Percentiles rank a stretch among this genome's conserved stretches.
Evolutionary conservation across 495 filamentous ascomycete species (phyloP).

Genomic region (Aspergillus avenaceus): DNA sequence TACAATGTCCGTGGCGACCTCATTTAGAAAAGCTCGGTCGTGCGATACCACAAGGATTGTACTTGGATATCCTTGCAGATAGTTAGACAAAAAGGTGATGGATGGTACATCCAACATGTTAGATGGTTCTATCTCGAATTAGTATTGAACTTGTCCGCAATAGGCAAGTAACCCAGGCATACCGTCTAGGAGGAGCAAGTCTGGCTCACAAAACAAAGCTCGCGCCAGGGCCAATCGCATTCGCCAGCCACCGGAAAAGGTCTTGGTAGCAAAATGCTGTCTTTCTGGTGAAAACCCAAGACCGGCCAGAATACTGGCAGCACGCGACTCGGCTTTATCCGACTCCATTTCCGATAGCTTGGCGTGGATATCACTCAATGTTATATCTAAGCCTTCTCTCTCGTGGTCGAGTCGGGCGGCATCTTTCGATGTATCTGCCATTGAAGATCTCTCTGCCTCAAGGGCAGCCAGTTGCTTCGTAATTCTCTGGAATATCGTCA

Average conservation of each 20-base stretch:
- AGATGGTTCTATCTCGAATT: slow-evolving; percentile 68
- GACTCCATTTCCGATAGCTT: slow-evolving; percentile 99
- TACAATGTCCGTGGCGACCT: slow-evolving; percentile 99
- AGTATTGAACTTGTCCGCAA: slow-evolving; percentile 9
- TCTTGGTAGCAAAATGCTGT: slow-evolving; percentile 90
- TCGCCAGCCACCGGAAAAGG: slow-evolving; percentile 99
- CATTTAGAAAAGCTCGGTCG: slow-evolving; percentile 98
- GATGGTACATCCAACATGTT: slow-evolving; percentile 99
- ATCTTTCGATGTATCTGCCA: slow-evolving; percentile 85
- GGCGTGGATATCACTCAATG: slow-evolving; percentile 80
- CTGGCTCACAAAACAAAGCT: slow-evolving; percentile 97
- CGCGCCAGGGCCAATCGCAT: slow-evolving; percentile 95
- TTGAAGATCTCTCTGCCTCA: slow-evolving; percentile 69
- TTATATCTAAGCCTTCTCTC: slow-evolving; percentile 83
- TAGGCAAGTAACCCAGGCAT: slow-evolving; percentile 3
- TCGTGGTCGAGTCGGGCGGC: slow-evolving; percentile 79
- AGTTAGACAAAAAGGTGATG: slow-evolving; percentile 98
- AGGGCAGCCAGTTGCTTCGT: slow-evolving; percentile 69
- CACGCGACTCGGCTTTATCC: slow-evolving; percentile 93
- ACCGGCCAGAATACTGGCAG: slow-evolving; percentile 93
- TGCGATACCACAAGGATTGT: slow-evolving; percentile 96
- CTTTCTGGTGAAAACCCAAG: slow-evolving; percentile 93
- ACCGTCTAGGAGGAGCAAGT: slow-evolving; percentile 89
- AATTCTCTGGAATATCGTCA: slow-evolving; percentile 63
- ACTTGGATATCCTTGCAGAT: slow-evolving; percentile 89